Base-by-base conservation (phyloP, 257 asterid species). In the Schizonepeta tenuifolia region DNA sequence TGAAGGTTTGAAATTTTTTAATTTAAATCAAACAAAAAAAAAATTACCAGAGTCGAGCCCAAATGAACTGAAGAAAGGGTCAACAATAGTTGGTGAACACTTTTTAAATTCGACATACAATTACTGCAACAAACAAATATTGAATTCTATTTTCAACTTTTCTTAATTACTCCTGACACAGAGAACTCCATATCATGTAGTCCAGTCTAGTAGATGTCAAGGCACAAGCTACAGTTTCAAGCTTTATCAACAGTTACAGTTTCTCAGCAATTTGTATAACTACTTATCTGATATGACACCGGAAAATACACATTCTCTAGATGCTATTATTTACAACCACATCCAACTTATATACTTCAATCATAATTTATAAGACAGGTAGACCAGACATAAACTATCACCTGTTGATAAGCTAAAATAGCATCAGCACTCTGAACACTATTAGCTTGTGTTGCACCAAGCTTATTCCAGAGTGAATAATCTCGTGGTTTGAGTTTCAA, bases 401-500 rank as follows among this genome's bases (percentile, higher is more conserved):
- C 99, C 93, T 88, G 95, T 84, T 95, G 99, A 80, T 95, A 95
- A 65, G 99, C 98, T 14, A 70, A 76, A 78, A 95, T 92, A 63
- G 99, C 99, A 86, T 95, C 98, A 62, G 97, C 88, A 79, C 99
- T 95, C 80, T 90, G 99, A 67, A 95, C 86, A 53, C 99, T 92
- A 67, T 95, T 95, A 68, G 99, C 99, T 84, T 95, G 98, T 76
- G 99, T 95, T 54, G 99, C 99, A 58, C 99, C 99, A 65, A 95
- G 97, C 89, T 95, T 92, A 86, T 95, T 95, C 99, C 99, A 95
- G 63, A 95, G 96, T 18, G 99, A 95, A 84, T 92, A 95, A 83
- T 95, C 99, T 69, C 89, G 83, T 24, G 99, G 99, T 79, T 90
- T 95, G 80, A 95, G 97, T 70, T 90, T 82, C 86, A 95, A 84